Conservation (phyloP, 139 green algal genomes). For the Chlamydomonas incerta region DNA sequence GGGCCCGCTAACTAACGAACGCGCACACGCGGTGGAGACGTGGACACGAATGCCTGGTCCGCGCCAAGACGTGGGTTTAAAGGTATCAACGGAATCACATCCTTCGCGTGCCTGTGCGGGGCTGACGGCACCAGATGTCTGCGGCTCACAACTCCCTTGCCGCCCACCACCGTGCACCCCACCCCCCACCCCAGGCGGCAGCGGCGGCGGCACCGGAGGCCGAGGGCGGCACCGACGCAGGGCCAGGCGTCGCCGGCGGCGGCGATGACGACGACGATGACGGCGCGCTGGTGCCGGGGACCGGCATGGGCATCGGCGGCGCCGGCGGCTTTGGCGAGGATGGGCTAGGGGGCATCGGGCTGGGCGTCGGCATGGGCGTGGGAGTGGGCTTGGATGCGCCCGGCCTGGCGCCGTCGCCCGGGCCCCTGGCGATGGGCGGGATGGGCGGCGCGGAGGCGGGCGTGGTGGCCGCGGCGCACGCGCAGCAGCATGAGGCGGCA, state of each 20-base stretch:
- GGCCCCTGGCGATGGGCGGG: background rate
- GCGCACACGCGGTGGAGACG: too few species aligned
- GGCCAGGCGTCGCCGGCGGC: background rate
- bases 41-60: too few species aligned
- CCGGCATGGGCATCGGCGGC: background rate
- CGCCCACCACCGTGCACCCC: too few species aligned
- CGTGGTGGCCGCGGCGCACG: background rate
- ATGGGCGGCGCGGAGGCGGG: constrained; percentile 1
- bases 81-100: too few species aligned
- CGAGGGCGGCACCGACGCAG: background rate
- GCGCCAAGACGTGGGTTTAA: too few species aligned
- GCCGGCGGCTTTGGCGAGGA: background rate
- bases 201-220: background rate
- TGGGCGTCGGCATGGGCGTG: background rate
- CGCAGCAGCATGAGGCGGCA: too few species aligned
- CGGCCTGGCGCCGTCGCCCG: too few species aligned
- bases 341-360: background rate
- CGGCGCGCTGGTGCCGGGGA: background rate
- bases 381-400: background rate
- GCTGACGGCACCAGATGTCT: too few species aligned
- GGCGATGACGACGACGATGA: background rate
- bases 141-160: too few species aligned
- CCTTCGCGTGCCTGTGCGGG: too few species aligned
- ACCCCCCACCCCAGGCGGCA: too few species aligned
- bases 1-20: too few species aligned